Conservation (phyloP, 306 rosid species). For the Rosa multiflora region DNA sequence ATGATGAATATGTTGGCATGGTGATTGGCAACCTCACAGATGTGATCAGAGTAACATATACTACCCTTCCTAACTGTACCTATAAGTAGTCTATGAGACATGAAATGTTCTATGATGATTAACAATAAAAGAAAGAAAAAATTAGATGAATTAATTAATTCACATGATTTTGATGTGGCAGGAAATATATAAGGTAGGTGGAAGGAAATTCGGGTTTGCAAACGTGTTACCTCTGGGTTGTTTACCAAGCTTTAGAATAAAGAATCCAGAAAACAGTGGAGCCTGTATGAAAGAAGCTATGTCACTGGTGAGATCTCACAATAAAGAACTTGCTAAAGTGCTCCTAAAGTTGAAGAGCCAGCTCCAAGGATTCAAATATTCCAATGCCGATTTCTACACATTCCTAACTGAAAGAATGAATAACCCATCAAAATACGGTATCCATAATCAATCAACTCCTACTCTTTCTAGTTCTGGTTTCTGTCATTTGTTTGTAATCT, state of each 20-base stretch:
- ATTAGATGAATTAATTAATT: not conserved
- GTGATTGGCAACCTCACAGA: slow-evolving; percentile 35
- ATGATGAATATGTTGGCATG: slow-evolving; percentile 19
- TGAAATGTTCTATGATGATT: not conserved
- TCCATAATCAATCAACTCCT: not conserved
- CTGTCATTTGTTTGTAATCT: not conserved
- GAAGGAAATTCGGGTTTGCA: slow-evolving; percentile 44
- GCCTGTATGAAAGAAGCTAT: slow-evolving; percentile 20
- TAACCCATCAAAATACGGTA: slow-evolving; percentile 32
- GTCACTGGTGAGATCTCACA: slow-evolving; percentile 19
- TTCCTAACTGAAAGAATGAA: slow-evolving; percentile 9
- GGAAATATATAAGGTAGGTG: slow-evolving; percentile 40
- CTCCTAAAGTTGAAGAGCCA: slow-evolving; percentile 22
- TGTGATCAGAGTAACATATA: slow-evolving; percentile 25
- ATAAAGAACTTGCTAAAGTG: slow-evolving; percentile 14
- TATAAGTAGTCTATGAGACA: no score
- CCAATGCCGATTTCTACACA: slow-evolving; percentile 18
- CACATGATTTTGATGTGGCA: not conserved
- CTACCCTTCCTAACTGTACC: not conserved
- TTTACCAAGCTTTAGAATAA: slow-evolving; percentile 13
- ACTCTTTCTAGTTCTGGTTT: not conserved
- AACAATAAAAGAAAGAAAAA: no score
- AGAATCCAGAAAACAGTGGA: slow-evolving; percentile 6
- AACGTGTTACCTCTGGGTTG: slow-evolving; percentile 26
- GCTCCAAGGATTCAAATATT: slow-evolving; percentile 36